These are phyloP conservation scores for Penicillium italicum DNA, from an alignment of 2,329 filamentous ascomycete species.

Conservation along the genomic window DNA sequence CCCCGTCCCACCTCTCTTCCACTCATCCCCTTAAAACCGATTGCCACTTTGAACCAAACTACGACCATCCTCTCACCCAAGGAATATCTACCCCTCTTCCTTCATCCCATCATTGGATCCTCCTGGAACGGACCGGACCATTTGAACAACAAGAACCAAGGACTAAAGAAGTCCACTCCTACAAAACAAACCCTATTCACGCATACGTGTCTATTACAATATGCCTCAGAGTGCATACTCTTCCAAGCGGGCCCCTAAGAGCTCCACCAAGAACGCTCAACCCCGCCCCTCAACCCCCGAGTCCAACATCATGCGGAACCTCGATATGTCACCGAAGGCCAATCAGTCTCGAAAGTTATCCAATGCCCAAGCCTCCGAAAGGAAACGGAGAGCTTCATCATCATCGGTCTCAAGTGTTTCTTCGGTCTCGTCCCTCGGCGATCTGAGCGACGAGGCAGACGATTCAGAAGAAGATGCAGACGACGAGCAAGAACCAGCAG, in stretches of 20 bases:
- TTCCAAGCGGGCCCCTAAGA: constrained; percentile 29
- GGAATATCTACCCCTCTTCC: background rate
- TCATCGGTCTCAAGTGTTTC: constrained; percentile 40
- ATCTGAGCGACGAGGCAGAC: constrained; percentile 37
- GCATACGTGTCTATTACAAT: constrained; percentile 1
- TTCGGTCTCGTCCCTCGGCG: constrained; percentile 36
- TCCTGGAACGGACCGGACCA: background rate
- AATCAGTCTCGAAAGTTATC: constrained; percentile 27
- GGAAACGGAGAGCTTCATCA: constrained; percentile 36
- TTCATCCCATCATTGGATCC: background rate
- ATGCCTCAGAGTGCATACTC: constrained; percentile 28
- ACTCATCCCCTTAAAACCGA: background rate
- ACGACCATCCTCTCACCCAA: background rate
- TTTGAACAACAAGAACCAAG: background rate
- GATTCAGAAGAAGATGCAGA: constrained; percentile 42
- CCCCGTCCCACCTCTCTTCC: constrained; percentile 13
- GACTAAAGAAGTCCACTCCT: background rate
- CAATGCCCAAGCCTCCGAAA: constrained; percentile 25
- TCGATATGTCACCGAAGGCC: constrained; percentile 22
- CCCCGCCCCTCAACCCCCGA: constrained; percentile 24
- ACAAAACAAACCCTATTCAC: background rate
- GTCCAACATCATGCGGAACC: constrained; percentile 21
- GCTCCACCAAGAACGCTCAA: constrained; percentile 24
- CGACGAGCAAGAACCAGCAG: constrained; percentile 44
- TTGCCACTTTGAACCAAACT: background rate